Evolutionary conservation across 768 basidiomycete species (phyloP).

Genomic region (Suillus discolor): DNA sequence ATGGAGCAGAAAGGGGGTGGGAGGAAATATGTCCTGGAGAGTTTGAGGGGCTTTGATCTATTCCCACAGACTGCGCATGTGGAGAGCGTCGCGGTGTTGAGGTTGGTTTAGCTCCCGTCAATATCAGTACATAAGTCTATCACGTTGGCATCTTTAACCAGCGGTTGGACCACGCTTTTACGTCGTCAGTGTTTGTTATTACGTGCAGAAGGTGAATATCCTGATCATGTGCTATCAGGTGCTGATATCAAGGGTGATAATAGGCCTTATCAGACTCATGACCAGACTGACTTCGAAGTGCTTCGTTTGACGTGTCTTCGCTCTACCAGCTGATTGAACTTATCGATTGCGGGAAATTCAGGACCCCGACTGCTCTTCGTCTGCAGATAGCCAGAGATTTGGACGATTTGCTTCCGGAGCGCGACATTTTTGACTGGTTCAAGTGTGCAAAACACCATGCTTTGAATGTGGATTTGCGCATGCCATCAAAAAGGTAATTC

Average conservation of each 20-base stretch:
- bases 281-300: neutral
- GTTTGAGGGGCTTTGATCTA: slow-evolving; percentile 86
- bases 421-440: neutral
- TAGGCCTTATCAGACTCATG: neutral
- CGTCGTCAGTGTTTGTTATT: neutral
- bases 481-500: neutral
- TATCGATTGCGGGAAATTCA: neutral
- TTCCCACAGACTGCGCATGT: slow-evolving; percentile 98
- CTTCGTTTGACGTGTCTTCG: neutral
- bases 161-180: neutral
- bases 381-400: neutral
- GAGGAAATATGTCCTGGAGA: slow-evolving; percentile 75
- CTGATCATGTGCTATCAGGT: neutral
- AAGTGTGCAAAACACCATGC: neutral
- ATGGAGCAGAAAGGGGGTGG: slow-evolving; percentile 42
- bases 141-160: neutral
- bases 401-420: neutral
- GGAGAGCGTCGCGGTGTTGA: slow-evolving; percentile 75
- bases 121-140: neutral
- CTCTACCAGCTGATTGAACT: neutral
- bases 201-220: neutral
- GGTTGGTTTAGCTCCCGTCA: slow-evolving; percentile 35
- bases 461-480: neutral
- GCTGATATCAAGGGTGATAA: neutral
- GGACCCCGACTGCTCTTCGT: neutral